Evolutionary conservation across 139 green algal genomes (phyloP).

Genomic region (Micromonas commoda): DNA sequence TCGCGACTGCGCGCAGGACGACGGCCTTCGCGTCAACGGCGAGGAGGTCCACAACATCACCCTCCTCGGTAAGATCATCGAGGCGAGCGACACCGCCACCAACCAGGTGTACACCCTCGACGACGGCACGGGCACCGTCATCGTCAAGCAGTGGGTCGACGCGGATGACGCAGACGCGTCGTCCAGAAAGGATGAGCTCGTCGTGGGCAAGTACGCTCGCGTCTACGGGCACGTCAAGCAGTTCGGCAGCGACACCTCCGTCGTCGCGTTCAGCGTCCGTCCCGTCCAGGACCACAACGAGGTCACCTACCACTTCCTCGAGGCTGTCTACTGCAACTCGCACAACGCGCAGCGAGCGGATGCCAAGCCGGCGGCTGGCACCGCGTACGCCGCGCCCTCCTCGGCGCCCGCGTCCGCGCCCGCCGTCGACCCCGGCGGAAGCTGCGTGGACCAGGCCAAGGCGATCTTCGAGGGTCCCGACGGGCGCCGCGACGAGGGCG

Average conservation of each 20-base stretch:
- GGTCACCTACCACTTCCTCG: conserved; percentile 38
- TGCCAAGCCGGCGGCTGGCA: not conserved
- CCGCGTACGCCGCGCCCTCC: not conserved
- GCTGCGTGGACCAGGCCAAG: not conserved
- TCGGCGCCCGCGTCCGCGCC: not conserved
- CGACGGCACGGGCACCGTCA: conserved; percentile 61
- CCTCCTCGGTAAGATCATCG: conserved; percentile 56
- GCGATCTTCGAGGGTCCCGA: not conserved
- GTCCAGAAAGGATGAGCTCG: conserved; percentile 36
- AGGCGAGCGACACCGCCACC: conserved; percentile 42
- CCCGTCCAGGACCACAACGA: conserved; percentile 65
- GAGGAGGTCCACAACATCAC: conserved; percentile 51
- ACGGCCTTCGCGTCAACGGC: conserved; percentile 39
- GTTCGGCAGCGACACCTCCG: conserved; percentile 42
- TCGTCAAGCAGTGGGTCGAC: conserved; percentile 53
- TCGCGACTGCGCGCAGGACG: conserved; percentile 20
- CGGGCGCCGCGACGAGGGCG: conserved; percentile 25
- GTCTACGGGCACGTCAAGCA: conserved; percentile 57
- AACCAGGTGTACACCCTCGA: conserved; percentile 45
- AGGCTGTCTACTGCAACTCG: conserved; percentile 14
- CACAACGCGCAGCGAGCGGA: not conserved
- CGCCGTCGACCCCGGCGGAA: not conserved
- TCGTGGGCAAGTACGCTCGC: conserved; percentile 58
- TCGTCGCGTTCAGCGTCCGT: conserved; percentile 56
- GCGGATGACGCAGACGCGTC: conserved; percentile 40